Percentiles rank a stretch among this genome's conserved stretches.
These are phyloP conservation scores for Mrakiaceae sp. DNA, from an alignment of 1,284 basidiomycete species.

Conservation along the genomic window DNA sequence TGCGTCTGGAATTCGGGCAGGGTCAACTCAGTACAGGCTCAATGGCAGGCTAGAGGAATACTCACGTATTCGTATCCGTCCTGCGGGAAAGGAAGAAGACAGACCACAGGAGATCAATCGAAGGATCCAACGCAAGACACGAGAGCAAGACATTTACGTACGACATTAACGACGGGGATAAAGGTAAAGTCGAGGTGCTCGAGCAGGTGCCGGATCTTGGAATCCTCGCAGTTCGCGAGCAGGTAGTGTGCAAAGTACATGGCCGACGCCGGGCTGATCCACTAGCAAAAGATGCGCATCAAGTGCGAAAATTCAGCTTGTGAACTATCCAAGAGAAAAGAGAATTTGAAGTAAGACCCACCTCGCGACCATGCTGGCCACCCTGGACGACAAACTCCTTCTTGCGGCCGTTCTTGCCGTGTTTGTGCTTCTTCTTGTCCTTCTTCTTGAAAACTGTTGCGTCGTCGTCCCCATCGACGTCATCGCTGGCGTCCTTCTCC, in stretches of 20 bases:
- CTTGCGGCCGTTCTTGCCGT: neutral
- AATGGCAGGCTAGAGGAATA: neutral
- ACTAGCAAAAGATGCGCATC: conserved; percentile 38
- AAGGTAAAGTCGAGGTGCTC: conserved; percentile 58
- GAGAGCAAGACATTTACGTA: neutral
- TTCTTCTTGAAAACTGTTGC: too few relatives aligned
- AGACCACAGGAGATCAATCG: neutral
- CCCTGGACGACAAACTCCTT: conserved; percentile 55
- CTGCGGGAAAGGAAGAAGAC: conserved; percentile 33
- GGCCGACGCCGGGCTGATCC: conserved; percentile 64
- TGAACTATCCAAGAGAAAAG: conserved; percentile 9
- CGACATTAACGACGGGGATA: conserved; percentile 56
- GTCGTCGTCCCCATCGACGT: too few relatives aligned
- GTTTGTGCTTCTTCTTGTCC: too few relatives aligned
- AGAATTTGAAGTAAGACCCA: conserved; percentile 35
- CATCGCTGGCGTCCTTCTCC: neutral
- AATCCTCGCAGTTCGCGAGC: conserved; percentile 39
- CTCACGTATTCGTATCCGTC: conserved; percentile 59
- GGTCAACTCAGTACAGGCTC: neutral
- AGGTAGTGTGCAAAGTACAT: conserved; percentile 63
- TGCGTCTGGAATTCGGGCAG: conserved; percentile 32
- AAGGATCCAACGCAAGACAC: neutral
- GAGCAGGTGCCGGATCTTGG: conserved; percentile 42
- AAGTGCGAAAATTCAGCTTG: neutral
- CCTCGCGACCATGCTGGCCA: conserved; percentile 65